A percentile compares a stretch with the other conserved stretches of the same genome.
Conservation (phyloP, 495 filamentous ascomycete genomes). For the Hypomontagnella monticulosa region DNA sequence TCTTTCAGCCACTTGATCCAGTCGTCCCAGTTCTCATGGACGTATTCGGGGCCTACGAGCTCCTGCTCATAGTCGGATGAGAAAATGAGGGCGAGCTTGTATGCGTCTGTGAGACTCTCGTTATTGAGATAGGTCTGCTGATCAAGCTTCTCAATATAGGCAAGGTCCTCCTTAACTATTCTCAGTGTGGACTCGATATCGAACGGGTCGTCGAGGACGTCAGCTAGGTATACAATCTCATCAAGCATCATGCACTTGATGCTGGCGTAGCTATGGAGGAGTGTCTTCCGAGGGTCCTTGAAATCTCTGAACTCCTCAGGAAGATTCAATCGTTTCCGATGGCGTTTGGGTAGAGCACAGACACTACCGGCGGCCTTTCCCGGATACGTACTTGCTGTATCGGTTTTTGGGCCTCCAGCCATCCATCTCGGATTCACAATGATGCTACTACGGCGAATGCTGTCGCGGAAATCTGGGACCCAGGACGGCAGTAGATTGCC, state of each 20-base stretch:
- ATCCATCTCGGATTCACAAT: slow-evolving; percentile 12
- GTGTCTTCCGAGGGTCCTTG: slow-evolving; percentile 17
- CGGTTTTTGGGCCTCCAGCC: slow-evolving; percentile 1
- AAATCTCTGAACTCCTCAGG: slow-evolving; percentile 22
- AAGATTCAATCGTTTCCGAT: slow-evolving; percentile 1
- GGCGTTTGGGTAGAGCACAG: slow-evolving; percentile 19
- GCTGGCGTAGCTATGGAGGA: slow-evolving; percentile 31
- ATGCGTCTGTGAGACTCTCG: slow-evolving; percentile 19
- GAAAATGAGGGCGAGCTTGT: slow-evolving; percentile 29
- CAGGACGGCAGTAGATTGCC: slow-evolving; percentile 23
- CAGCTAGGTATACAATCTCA: slow-evolving; percentile 28
- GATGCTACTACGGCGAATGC: slow-evolving; percentile 6
- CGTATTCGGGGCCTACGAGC: slow-evolving; percentile 16
- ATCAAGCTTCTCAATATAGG: slow-evolving; percentile 2
- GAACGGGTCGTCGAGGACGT: slow-evolving; percentile 10
- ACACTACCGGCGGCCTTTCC: slow-evolving; percentile 15
- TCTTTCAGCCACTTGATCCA: slow-evolving; percentile 24
- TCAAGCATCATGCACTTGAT: slow-evolving; percentile 27
- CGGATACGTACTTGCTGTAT: neutral
- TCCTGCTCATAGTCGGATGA: slow-evolving; percentile 15
- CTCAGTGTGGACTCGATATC: slow-evolving; percentile 15
- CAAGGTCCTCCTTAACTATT: slow-evolving; percentile 15
- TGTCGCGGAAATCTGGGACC: slow-evolving; percentile 24
- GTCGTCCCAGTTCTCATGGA: slow-evolving; percentile 18
- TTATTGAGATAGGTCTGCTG: slow-evolving; percentile 16